Base-by-base conservation (phyloP, 1,284 basidiomycete species). In the Malassezia yamatoensis region DNA sequence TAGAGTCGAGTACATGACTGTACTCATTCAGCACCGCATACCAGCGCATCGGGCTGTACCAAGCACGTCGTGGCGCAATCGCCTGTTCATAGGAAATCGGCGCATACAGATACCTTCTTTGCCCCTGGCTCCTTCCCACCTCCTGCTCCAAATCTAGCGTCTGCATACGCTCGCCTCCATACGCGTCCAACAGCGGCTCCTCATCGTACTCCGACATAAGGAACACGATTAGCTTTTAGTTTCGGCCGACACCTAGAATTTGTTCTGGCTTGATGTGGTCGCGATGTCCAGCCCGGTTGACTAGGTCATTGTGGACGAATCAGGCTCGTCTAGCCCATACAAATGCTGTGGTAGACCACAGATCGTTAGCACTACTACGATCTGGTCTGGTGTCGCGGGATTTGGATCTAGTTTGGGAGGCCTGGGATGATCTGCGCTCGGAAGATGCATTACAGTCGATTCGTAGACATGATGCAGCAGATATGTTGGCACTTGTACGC, bases 11-110 rank as follows among this genome's bases (percentile, higher is more conserved):
- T 13, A 58, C 20, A 46, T 58, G 55, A n/a, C 18, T 15, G 29
- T 58, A 40, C 29, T 49, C 48, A 12, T 37, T 29, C 15, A 29
- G 16, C 15, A 32, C 11, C 1, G 2, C 40, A 24, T 49, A 43
- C 55, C 55, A 58, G 16, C 35, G 29, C 34, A 49, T 21, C n/a
- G 51, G 55, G 33, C 49, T 34, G 46, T 51, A 58, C 32, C 34
- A n/a, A 18, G 55, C 42, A 5, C 55, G 55, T 24, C 10, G 34
- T 20, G 44, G 50, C 33, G 21, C 29, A 33, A 43, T 58, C 37
- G 51, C 55, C 46, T 58, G 50, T 32, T 58, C 55, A 15, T 58
- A 58, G 29, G 50, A 53, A 11, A 58, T 49, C 2, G 55, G 55
- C 34, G 55, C 55, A 33, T 58, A 58, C 45, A 58, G 21, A 37